phyloP scores from a whole-genome alignment of 345 rosid genomes.

The Adansonia digitata region DNA sequence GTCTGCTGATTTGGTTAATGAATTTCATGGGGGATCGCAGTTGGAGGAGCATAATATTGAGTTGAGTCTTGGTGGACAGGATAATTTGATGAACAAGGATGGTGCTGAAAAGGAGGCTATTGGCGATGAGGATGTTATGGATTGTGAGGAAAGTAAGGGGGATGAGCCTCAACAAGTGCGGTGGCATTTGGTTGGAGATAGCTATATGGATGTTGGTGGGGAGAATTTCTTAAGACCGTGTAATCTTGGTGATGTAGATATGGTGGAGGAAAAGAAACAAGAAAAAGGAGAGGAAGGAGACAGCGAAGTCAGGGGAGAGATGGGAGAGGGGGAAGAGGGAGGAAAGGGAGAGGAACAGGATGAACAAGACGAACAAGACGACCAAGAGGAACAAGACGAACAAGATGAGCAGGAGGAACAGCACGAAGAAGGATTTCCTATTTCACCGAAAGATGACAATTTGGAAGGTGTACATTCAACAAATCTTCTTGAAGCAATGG shows the following conservation, averaged over 20 bases:
- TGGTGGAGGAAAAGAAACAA: conserved; percentile 18
- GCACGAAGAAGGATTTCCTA: conserved; percentile 38
- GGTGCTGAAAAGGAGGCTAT: conserved; percentile 13
- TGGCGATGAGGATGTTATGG: conserved; percentile 29
- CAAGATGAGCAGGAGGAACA: conserved; percentile 19
- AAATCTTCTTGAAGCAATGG: conserved; percentile 64
- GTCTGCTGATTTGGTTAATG: conserved; percentile 27
- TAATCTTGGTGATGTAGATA: conserved; percentile 18
- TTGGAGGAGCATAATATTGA: conserved; percentile 60
- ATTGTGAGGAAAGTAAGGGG: conserved; percentile 43
- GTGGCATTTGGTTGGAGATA: conserved; percentile 40
- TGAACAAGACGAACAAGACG: conserved; percentile 19
- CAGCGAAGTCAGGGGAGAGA: conserved; percentile 24
- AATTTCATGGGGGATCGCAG: conserved; percentile 26
- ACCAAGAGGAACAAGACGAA: neutral
- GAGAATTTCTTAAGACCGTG: conserved; percentile 47
- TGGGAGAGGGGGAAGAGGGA: conserved; percentile 33
- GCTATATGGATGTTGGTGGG: conserved; percentile 21
- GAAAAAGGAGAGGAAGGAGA: conserved; percentile 15
- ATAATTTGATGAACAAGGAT: conserved; percentile 27
- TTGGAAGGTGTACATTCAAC: conserved; percentile 45
- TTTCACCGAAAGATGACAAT: conserved; percentile 37
- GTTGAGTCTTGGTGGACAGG: conserved; percentile 57
- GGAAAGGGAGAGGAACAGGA: conserved; percentile 29
- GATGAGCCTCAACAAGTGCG: conserved; percentile 27